Conservation (phyloP, 768 basidiomycete genomes). For the Scleroderma citrinum region DNA sequence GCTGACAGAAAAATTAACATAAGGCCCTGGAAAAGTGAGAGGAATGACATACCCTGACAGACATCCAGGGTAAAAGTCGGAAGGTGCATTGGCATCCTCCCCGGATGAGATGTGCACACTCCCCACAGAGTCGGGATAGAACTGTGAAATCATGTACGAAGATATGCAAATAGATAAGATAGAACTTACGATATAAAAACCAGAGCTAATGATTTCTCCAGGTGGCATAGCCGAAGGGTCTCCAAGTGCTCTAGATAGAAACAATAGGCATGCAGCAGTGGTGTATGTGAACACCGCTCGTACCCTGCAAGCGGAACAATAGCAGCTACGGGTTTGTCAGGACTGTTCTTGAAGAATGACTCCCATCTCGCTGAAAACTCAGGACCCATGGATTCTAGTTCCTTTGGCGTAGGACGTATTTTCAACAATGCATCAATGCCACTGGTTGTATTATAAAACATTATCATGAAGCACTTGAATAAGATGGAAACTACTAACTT, state of each 20-base stretch:
- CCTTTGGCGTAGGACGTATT: conserved; percentile 16
- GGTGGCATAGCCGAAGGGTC: conserved; percentile 9
- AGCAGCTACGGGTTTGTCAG: conserved; percentile 18
- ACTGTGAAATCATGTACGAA: conserved; percentile 10
- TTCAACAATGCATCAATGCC: conserved; percentile 16
- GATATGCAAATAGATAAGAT: not conserved
- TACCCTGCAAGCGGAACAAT: not conserved
- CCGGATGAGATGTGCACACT: conserved; percentile 43
- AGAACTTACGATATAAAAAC: conserved; percentile 31
- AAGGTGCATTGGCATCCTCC: conserved; percentile 34
- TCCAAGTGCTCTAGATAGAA: conserved; percentile 19
- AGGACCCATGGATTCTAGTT: conserved; percentile 16
- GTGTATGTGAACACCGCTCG: not conserved
- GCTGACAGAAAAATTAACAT: not conserved
- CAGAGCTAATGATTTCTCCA: conserved; percentile 25
- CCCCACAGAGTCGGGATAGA: conserved; percentile 44
- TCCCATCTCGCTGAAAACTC: conserved; percentile 18
- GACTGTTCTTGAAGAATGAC: conserved; percentile 7
- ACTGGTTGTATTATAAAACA: conserved; percentile 4
- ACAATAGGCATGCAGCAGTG: not conserved
- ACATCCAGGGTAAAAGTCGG: conserved; percentile 42
- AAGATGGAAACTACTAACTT: conserved; percentile 34
- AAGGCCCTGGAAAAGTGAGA: not conserved
- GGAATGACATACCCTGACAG: conserved; percentile 35
- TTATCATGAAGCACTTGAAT: not conserved